Base-by-base conservation (phyloP, 352 stramenopile genomes). In the Phytophthora pistaciae region DNA sequence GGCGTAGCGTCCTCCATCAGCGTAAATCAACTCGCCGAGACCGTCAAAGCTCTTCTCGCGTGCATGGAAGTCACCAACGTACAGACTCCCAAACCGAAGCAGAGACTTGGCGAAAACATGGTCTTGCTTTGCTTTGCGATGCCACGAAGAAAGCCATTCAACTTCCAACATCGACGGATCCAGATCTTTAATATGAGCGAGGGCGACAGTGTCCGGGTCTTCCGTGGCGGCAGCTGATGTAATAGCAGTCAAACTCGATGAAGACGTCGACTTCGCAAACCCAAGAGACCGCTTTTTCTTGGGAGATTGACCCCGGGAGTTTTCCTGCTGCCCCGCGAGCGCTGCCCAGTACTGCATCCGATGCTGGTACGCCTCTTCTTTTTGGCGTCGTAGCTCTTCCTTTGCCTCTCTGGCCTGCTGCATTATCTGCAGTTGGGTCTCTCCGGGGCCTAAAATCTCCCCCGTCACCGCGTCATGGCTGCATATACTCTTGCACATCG, bases 11-110 rank as follows among this genome's bases (percentile, higher is more conserved):
- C 90, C 88, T 1, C 94, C 94, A 56, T 92, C 82, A 2, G 70
- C 64, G 71, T 98, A 97, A 13, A 88, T 78, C n/a, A 98, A 75
- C 59, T 97, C 84, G 3, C 95, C 95, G 18, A 97, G 67, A 1
- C 94, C 94, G 40, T 98, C 76, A 49, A 92, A 90, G 25, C 36
- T 69, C 3, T 82, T 82, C 14, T 83, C 61, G 14, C 66, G 68
- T 14, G 64, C 40, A 4, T 67, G 48, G 59, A 95, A 96, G 40
- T 94, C 83, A 3, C 92, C 91, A 10, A 96, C 72, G 56, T 93
- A 95, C 10, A 95, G 56, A 61, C 85, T 92, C 27, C 88, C 83
- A 50, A 88, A 80, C 2, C 82, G 83, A 29, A 91, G 66, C 31
- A 92, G 58, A 10, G 85, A 69, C 68, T 95, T 95, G 5, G 82